Evolutionary conservation across 2,329 filamentous ascomycete genomes (phyloP).

Genomic region (Trichoderma arundinaceum): DNA sequence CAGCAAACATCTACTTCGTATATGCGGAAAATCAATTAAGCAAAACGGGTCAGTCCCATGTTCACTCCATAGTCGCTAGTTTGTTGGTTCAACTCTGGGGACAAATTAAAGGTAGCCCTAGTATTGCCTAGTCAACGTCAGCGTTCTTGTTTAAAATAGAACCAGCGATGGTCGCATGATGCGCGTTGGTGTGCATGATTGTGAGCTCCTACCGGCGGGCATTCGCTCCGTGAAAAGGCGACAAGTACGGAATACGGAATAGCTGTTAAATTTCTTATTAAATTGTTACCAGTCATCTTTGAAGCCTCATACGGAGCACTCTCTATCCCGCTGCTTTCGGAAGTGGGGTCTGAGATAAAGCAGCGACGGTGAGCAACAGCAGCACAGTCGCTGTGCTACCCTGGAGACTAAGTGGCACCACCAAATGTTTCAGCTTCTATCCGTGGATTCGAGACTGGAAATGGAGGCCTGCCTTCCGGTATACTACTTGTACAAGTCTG

Average conservation of each 20-base stretch:
- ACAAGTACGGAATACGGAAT: neutral
- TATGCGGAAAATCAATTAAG: conserved; percentile 7
- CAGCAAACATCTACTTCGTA: conserved; percentile 7
- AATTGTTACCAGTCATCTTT: neutral
- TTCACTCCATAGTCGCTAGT: neutral
- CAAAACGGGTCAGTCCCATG: neutral
- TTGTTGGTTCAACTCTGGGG: neutral
- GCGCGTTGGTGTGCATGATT: neutral
- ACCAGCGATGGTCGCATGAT: conserved; percentile 13
- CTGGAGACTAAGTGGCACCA: neutral
- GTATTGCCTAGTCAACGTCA: neutral
- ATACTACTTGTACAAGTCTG: no score
- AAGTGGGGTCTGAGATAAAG: neutral
- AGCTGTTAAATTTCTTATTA: no score
- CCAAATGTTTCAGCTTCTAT: no score
- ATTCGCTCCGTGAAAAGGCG: neutral
- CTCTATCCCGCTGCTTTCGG: neutral
- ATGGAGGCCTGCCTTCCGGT: no score
- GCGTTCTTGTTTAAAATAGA: neutral
- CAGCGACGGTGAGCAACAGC: neutral
- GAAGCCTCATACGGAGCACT: neutral
- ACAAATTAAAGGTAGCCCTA: neutral
- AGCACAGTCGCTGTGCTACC: neutral
- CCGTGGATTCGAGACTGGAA: no score
- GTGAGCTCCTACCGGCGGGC: neutral